Evolutionary conservation across 2,329 filamentous ascomycete genomes (phyloP).

Genomic region (Sporothrix humicola): DNA sequence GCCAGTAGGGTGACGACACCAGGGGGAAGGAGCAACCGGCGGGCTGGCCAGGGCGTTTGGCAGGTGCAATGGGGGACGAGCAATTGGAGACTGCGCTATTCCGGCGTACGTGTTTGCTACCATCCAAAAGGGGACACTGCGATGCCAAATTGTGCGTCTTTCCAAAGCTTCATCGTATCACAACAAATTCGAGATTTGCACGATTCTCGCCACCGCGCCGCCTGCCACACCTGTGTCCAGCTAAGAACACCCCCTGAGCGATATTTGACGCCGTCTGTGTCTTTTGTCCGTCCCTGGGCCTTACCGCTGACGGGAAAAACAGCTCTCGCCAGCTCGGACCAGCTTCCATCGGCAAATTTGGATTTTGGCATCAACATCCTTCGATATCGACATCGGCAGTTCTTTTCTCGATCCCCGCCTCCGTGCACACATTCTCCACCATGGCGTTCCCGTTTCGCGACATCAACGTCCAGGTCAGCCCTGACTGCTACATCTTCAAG

Average conservation of each 20-base stretch:
- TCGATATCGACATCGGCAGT: background rate
- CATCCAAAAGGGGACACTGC: slow-evolving; percentile 20
- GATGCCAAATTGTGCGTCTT: slow-evolving; percentile 13
- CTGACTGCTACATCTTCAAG: slow-evolving; percentile 93
- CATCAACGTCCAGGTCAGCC: slow-evolving; percentile 93
- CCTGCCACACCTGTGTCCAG: background rate
- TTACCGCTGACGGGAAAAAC: background rate
- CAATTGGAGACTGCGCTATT: slow-evolving; percentile 13
- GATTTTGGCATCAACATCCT: background rate
- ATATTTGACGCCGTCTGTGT: background rate
- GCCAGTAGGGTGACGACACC: slow-evolving; percentile 30
- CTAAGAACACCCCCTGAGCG: background rate
- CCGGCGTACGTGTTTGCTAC: slow-evolving; percentile 28
- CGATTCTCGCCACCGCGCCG: slow-evolving; percentile 16
- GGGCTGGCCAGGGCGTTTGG: background rate
- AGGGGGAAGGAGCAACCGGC: background rate
- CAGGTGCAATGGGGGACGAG: background rate
- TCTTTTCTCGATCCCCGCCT: background rate
- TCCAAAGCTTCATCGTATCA: background rate
- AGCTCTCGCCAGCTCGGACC: background rate
- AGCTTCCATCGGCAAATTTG: background rate
- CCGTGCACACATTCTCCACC: slow-evolving; percentile 30
- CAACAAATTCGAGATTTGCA: background rate
- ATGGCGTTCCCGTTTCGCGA: slow-evolving; percentile 78
- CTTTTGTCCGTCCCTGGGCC: background rate